Evolutionary conservation across 169 alveolate species (phyloP).

Genomic region (Amoebophrya sp.): DNA sequence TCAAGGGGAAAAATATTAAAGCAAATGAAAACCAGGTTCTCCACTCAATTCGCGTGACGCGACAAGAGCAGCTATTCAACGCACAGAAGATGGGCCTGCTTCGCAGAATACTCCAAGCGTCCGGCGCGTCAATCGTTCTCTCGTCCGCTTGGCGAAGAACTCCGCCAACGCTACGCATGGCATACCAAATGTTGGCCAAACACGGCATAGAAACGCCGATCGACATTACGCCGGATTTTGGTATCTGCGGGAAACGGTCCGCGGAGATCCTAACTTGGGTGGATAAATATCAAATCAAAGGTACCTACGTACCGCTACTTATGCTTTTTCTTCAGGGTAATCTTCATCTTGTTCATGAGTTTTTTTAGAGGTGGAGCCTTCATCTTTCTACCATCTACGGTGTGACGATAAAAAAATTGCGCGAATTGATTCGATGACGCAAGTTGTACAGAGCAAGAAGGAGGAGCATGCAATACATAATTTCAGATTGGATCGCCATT

Average conservation of each 20-base stretch:
- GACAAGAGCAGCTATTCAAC: neutral
- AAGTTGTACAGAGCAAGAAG: too few species aligned
- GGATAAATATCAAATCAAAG: neutral
- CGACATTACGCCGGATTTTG: neutral
- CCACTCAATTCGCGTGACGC: neutral
- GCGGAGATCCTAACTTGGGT: conserved; percentile 10
- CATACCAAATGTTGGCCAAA: neutral
- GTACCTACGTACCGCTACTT: too few species aligned
- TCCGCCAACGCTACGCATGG: neutral
- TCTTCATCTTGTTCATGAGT: too few species aligned
- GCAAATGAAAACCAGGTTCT: neutral
- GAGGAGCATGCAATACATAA: too few species aligned
- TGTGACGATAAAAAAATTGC: too few species aligned
- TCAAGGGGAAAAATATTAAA: too few species aligned
- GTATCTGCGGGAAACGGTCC: neutral
- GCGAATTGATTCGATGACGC: too few species aligned
- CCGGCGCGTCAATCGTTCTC: neutral
- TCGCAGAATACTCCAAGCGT: neutral
- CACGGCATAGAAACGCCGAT: neutral
- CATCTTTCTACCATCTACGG: too few species aligned
- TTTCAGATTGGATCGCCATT: conserved; percentile 8
- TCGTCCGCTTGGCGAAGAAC: neutral
- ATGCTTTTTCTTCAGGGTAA: too few species aligned
- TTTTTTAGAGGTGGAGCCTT: too few species aligned
- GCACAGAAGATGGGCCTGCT: neutral